Conservation (phyloP, 345 rosid species). For the Sonneratia alba region DNA sequence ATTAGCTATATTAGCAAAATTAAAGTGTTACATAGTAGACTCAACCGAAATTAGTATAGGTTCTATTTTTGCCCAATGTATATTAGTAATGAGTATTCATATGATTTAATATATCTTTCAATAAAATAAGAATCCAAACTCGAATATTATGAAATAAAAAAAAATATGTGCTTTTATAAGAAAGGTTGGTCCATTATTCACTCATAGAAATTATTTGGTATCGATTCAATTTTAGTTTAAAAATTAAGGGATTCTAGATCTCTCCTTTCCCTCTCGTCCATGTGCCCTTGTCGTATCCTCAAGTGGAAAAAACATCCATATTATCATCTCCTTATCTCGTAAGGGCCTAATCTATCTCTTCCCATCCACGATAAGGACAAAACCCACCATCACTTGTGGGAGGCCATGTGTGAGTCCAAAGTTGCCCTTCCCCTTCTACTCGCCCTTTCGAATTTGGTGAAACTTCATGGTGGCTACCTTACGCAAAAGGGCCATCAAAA, state of each 20-base stretch:
- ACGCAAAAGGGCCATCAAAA: not conserved
- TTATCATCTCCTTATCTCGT: slow-evolving; percentile 9
- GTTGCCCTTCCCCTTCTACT: slow-evolving; percentile 11
- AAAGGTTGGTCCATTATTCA: not conserved
- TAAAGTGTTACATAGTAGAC: too few relatives aligned
- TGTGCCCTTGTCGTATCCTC: slow-evolving; percentile 49
- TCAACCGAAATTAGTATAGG: too few relatives aligned
- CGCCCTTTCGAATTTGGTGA: slow-evolving; percentile 19
- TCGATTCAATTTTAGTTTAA: not conserved
- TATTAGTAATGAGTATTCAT: too few relatives aligned
- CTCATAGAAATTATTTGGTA: slow-evolving; percentile 6
- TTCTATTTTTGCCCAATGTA: too few relatives aligned
- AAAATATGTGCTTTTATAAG: too few relatives aligned
- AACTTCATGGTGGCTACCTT: slow-evolving; percentile 7
- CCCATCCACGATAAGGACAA: slow-evolving; percentile 15
- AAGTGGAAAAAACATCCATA: slow-evolving; percentile 29
- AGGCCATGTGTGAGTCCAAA: slow-evolving; percentile 4
- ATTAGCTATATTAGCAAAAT: too few relatives aligned
- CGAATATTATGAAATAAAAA: too few relatives aligned
- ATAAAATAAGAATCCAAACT: too few relatives aligned
- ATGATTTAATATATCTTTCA: too few relatives aligned
- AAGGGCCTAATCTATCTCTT: slow-evolving; percentile 2
- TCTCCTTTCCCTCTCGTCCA: slow-evolving; percentile 18
- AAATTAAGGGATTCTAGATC: not conserved
- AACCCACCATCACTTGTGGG: slow-evolving; percentile 16